Percentiles rank a stretch among this genome's conserved stretches.
Conservation (phyloP, 2,329 filamentous ascomycete genomes). For the Leptodontidium sp. region DNA sequence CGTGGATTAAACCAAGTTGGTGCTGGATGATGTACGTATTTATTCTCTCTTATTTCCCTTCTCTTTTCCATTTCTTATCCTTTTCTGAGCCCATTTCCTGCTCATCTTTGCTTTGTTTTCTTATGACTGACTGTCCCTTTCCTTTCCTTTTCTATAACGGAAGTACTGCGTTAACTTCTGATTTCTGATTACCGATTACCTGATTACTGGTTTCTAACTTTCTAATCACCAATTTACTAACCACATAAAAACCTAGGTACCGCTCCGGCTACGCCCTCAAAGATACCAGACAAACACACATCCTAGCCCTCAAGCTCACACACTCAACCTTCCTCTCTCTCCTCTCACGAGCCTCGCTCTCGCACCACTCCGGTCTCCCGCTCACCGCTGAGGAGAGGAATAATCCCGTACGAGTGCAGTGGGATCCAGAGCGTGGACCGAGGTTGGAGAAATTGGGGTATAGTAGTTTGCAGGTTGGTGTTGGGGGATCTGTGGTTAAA, state of each 20-base stretch:
- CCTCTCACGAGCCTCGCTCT: constrained; percentile 49
- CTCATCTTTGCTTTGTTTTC: too few species aligned
- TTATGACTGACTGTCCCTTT: too few species aligned
- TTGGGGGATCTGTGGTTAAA: constrained; percentile 56
- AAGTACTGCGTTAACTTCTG: too few species aligned
- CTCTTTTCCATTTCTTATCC: background rate
- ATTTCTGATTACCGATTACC: too few species aligned
- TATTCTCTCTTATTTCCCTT: background rate
- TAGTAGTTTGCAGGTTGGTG: constrained; percentile 68
- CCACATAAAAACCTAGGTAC: constrained; percentile 48
- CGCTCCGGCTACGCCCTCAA: constrained; percentile 68
- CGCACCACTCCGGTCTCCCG: constrained; percentile 43
- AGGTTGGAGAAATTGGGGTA: constrained; percentile 55
- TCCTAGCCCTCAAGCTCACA: constrained; percentile 64
- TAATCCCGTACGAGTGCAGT: constrained; percentile 62
- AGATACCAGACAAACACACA: constrained; percentile 59
- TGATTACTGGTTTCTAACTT: too few species aligned
- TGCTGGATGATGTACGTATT: constrained; percentile 62
- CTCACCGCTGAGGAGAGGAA: constrained; percentile 36
- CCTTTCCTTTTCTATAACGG: too few species aligned
- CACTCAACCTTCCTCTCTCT: constrained; percentile 58
- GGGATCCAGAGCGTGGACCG: constrained; percentile 67
- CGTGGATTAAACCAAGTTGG: constrained; percentile 72
- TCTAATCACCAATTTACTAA: too few species aligned
- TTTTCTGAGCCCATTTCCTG: too few species aligned